Base-by-base conservation (phyloP, 2,329 filamentous ascomycete species). In the Sporothrix luriei region DNA sequence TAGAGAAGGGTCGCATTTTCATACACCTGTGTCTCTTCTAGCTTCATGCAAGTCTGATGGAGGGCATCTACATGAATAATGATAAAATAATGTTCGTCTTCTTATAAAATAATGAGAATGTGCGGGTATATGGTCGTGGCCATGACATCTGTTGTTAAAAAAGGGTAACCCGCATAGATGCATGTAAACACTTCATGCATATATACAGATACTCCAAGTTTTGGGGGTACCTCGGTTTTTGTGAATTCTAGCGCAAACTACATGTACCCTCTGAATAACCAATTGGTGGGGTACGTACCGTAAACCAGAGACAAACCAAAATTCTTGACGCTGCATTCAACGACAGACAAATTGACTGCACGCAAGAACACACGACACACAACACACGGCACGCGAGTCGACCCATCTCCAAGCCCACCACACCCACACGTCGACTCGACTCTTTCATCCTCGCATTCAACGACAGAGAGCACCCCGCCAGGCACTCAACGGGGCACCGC, bases 331-430 rank as follows among this genome's bases (percentile, higher is more conserved):
- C 33, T 33, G 2, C 40, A 26, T 14, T n/a, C 33, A 43, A 24
- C 57, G 16, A 19, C 24, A 4, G 11, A 61, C 55, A 7, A 43
- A 16, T 11, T 43, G 10, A 46, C 55, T 29, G 13, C 4, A 66
- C 33, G 40, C 64, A 21, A 52, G 29, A 19, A 66, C 64, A 52
- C 49, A 66, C 64, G 62, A 66, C 48, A 66, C 61, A 40, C 57
- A 38, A 43, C 38, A 40, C 11, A 43, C 40, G 40, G 21, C 24
- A 26, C 48, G 16, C 54, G 26, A 59, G 54, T 26, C 54, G 10
- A 11, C 21, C 57, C n/a, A 7, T 6, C n/a, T 26, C 10, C 11
- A 46, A 38, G 13, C 21, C 26, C 13, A 52, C 26, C 29, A 52
- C 46, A 14, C n/a, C 57, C 57, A 66, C n/a, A n/a, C 49, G 1